A percentile compares a stretch with the other conserved stretches of the same genome.
Conservation (phyloP, 2,329 filamentous ascomycete species). For the Ploettnerulaceae sp. region DNA sequence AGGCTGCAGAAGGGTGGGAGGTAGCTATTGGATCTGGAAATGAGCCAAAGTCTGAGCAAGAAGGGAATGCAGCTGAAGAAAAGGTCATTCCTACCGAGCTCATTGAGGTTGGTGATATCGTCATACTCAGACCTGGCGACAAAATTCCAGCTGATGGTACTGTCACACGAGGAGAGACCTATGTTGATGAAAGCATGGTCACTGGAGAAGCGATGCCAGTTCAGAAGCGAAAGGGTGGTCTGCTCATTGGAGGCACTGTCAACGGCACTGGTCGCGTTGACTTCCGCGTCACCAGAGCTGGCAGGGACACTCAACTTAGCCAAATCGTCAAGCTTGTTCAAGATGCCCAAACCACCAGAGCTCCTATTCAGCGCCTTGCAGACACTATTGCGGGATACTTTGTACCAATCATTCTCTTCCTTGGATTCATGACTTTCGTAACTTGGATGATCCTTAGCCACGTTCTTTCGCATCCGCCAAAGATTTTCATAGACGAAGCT, state of each 20-base stretch:
- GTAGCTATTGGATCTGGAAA: constrained; percentile 36
- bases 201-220: constrained; percentile 96
- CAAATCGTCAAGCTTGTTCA: constrained; percentile 99
- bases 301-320: constrained; percentile 91
- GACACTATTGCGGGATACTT: constrained; percentile 92
- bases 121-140: constrained; percentile 88
- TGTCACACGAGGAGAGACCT: constrained; percentile 84
- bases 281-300: constrained; percentile 86
- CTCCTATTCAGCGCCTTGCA: constrained; percentile 89
- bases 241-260: constrained; percentile 88
- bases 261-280: constrained; percentile 90
- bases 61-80: constrained; percentile 68
- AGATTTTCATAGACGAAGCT: constrained; percentile 74
- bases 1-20: constrained; percentile 77
- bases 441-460: constrained; percentile 96
- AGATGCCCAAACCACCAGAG: constrained; percentile 89
- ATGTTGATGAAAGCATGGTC: constrained; percentile 97
- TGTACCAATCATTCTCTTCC: constrained; percentile 78
- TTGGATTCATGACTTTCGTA: constrained; percentile 80
- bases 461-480: constrained; percentile 73
- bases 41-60: constrained; percentile 43
- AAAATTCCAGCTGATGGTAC: constrained; percentile 93
- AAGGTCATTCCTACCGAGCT: constrained; percentile 88
- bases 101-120: constrained; percentile 88
- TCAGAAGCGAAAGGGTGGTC: constrained; percentile 74